These are phyloP conservation scores for Monosporozyma siamensis DNA, from an alignment of 805 yeast genomes.

Conservation along the genomic window DNA sequence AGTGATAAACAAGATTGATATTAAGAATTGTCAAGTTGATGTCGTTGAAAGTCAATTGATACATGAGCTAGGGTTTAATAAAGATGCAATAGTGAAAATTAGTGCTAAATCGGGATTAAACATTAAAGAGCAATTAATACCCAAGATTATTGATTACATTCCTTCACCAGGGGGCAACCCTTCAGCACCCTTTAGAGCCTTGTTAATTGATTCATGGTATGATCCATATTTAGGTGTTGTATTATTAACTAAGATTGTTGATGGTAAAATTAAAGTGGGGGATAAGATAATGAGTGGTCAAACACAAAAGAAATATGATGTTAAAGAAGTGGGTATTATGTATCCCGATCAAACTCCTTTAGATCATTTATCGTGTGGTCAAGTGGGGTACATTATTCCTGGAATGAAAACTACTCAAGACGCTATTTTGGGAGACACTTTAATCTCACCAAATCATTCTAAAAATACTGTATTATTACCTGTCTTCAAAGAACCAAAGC, in stretches of 20 bases:
- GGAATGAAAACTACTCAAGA: slow-evolving; percentile 86
- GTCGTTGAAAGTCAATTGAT: slow-evolving; percentile 79
- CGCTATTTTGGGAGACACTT: slow-evolving; percentile 87
- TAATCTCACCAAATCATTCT: slow-evolving; percentile 48
- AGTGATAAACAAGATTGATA: slow-evolving; percentile 83
- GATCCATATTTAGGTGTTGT: slow-evolving; percentile 90
- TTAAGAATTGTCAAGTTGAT: slow-evolving; percentile 71
- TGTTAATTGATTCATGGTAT: slow-evolving; percentile 94
- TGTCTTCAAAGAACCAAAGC: slow-evolving; percentile 94
- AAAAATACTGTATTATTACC: slow-evolving; percentile 67
- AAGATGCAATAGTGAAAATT: slow-evolving; percentile 67
- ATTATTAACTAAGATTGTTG: slow-evolving; percentile 72
- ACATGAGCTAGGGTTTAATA: slow-evolving; percentile 56
- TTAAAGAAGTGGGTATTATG: slow-evolving; percentile 91
- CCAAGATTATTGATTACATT: slow-evolving; percentile 71
- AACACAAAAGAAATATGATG: slow-evolving; percentile 67
- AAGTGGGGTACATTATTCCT: slow-evolving; percentile 89
- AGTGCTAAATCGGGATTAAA: slow-evolving; percentile 88
- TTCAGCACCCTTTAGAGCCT: slow-evolving; percentile 47
- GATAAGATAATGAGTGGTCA: slow-evolving; percentile 70
- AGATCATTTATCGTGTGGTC: slow-evolving; percentile 68
- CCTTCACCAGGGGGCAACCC: slow-evolving; percentile 63
- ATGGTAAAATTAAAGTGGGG: slow-evolving; percentile 70
- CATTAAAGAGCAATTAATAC: slow-evolving; percentile 60
- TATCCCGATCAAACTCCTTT: slow-evolving; percentile 76